Percentiles rank a stretch among this genome's conserved stretches.
Evolutionary conservation across 441 rosid species (phyloP).

Genomic region (Breynia disticha): DNA sequence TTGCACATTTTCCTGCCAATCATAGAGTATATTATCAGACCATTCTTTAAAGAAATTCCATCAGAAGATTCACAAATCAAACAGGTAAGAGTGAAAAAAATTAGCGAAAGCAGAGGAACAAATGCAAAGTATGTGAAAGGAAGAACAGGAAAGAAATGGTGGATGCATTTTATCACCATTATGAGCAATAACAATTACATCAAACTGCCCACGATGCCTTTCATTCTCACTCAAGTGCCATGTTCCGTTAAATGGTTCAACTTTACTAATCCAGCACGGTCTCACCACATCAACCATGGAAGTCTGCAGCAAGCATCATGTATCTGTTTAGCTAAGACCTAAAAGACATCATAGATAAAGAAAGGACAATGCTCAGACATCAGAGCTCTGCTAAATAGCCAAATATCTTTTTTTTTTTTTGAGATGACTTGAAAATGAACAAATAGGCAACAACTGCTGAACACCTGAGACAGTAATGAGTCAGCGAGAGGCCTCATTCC

Average conservation of each 20-base stretch:
- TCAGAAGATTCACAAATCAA: neutral
- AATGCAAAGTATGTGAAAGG: too few species aligned
- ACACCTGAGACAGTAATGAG: constrained; percentile 59
- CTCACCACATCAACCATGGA: constrained; percentile 56
- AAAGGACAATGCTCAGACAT: too few species aligned
- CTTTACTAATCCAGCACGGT: constrained; percentile 89
- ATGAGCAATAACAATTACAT: constrained; percentile 82
- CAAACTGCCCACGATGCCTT: constrained; percentile 63
- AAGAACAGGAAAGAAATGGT: neutral
- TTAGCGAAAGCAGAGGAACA: too few species aligned
- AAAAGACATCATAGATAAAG: neutral
- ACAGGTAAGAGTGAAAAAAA: too few species aligned
- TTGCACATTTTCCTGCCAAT: constrained; percentile 83
- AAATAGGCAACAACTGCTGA: neutral
- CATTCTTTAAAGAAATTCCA: neutral
- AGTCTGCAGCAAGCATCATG: constrained; percentile 40
- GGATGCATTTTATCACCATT: constrained; percentile 37
- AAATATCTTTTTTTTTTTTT: too few species aligned
- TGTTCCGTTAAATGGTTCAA: constrained; percentile 75
- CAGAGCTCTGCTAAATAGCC: too few species aligned
- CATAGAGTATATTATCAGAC: neutral
- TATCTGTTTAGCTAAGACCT: constrained; percentile 9
- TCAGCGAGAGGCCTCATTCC: constrained; percentile 89
- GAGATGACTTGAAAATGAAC: neutral
- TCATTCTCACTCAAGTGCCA: constrained; percentile 93